Evolutionary conservation across 495 filamentous ascomycete species (phyloP).

Genomic region (Aspergillus incahuasiensis): DNA sequence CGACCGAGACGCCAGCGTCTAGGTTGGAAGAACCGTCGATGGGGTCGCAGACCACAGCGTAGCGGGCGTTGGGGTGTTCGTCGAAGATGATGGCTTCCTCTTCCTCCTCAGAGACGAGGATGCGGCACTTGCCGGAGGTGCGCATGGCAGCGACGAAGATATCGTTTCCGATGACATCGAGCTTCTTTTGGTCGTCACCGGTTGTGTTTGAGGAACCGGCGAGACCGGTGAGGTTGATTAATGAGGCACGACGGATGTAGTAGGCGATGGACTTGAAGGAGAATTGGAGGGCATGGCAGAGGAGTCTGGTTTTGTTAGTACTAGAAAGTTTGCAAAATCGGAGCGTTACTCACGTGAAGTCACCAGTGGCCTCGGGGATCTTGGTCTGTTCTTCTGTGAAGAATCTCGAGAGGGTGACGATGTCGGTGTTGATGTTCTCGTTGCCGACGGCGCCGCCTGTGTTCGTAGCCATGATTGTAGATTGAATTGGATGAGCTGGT

Average conservation of each 20-base stretch:
- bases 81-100: slow-evolving; percentile 86
- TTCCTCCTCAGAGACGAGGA: slow-evolving; percentile 95
- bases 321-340: neutral
- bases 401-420: slow-evolving; percentile 90
- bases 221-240: slow-evolving; percentile 93
- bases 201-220: slow-evolving; percentile 93
- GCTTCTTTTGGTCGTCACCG: slow-evolving; percentile 98
- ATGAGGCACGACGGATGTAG: slow-evolving; percentile 95
- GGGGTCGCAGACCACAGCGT: slow-evolving; percentile 94
- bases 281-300: slow-evolving; percentile 97
- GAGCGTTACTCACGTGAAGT: slow-evolving; percentile 75
- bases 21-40: slow-evolving; percentile 98
- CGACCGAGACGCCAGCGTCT: slow-evolving; percentile 95
- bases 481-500: neutral
- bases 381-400: slow-evolving; percentile 93
- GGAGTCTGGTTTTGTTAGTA: slow-evolving; percentile 53
- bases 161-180: slow-evolving; percentile 98
- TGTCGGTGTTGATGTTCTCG: slow-evolving; percentile 89
- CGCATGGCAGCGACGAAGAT: slow-evolving; percentile 93
- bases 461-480: slow-evolving; percentile 35
- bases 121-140: slow-evolving; percentile 79
- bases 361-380: slow-evolving; percentile 90
- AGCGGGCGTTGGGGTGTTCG: slow-evolving; percentile 73
- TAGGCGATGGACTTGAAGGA: slow-evolving; percentile 99
- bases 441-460: slow-evolving; percentile 42